Base-by-base conservation (phyloP, 306 rosid species). In the Datisca glomerata region DNA sequence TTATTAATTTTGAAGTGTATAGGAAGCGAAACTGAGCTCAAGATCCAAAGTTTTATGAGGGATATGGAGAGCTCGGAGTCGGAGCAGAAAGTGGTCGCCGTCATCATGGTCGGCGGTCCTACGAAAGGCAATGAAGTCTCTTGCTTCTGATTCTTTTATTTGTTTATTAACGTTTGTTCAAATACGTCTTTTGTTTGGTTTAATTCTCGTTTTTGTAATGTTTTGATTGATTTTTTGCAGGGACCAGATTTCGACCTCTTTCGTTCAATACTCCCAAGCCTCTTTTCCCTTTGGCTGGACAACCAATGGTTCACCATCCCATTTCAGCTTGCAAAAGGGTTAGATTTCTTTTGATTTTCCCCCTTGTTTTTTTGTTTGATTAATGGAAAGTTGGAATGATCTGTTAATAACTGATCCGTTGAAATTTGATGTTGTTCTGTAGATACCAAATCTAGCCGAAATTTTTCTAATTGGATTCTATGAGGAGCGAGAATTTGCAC, bases 31-130 rank as follows among this genome's bases (percentile, higher is more conserved):
- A n/a, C n/a, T n/a, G n/a, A 29, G 2, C 18, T 12, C 24, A 47
- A 7, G 41, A 32, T 31, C 40, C 32, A 47, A 41, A 27, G 41
- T 47, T 59, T 41, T 4, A n/a, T n/a, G n/a, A n/a, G n/a, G 27
- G 32, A 15, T 2, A 83, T 84, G 95, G 94, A 71, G 37, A 78
- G 53, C 66, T 72, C 94, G 24, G 95, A 68, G 20, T 72, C 94
- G 24, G 95, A 68, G 20, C 72, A 66, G 63, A 89, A 80, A 66
- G 93, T 89, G 49, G 93, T 89, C 47, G 98, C 98, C 24, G 95
- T 89, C 43, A 89, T 89, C 60, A 78, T 89, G 98, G 95, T 89
- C 48, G 98, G 98, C 33, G 93, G 98, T 15, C 98, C 98, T 41
- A 89, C 93, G 1, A 84, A 89, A 84, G 98, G 98, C 84, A 54